Evolutionary conservation across 163 green algal genomes (phyloP), one percentile per base, ranked within the genome.

Genomic region (Scenedesmus sp.): DNA sequence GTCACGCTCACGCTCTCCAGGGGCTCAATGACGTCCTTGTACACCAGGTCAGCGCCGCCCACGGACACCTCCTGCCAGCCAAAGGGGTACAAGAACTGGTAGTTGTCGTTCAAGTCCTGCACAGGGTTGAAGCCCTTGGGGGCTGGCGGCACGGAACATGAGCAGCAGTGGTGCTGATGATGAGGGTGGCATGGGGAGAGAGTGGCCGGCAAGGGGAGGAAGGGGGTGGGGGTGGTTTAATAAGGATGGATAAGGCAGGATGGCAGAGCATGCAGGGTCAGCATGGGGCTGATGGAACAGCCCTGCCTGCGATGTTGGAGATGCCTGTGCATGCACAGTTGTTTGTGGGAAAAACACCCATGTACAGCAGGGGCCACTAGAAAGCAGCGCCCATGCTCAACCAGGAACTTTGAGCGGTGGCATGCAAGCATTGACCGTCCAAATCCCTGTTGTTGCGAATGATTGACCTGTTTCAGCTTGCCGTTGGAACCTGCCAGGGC

Each of bases 21-120:
- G 18, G 98, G 98, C 97, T 99, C 98, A 73, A 99, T 98, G 30
- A 99, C 94, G 89, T 99, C 98, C 93, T 99, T 99, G 94, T 96
- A 99, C 24, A 99, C 96, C 2, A 98, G 93, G 81, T 99, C 98
- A 83, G 97, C 96, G 37, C 98, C 98, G 0, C 96, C 94, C 30
- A 99, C 97, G 0, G 92, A 90, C 76, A 99, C 97, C 92, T 99
- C 96, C 93, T 99, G 97, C 98, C 98, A 99, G 56, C 98, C 98
- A 70, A 99, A 99, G 44, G 98, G 98, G 91, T 99, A 99, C 26
- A 98, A 76, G 94, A 99, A 99, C 83, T 96, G 88, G 93, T 98
- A 99, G 68, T 95, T 94, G 87, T 99, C 97, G 22, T 96, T 93
- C 20, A 94, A 42, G 93, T 99, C 98, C 91, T 98, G 96, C 18